Percentiles rank a stretch among this genome's conserved stretches.
Evolutionary conservation across 2,329 filamentous ascomycete genomes (phyloP).

Genomic region (Pseudonectria foliicola): DNA sequence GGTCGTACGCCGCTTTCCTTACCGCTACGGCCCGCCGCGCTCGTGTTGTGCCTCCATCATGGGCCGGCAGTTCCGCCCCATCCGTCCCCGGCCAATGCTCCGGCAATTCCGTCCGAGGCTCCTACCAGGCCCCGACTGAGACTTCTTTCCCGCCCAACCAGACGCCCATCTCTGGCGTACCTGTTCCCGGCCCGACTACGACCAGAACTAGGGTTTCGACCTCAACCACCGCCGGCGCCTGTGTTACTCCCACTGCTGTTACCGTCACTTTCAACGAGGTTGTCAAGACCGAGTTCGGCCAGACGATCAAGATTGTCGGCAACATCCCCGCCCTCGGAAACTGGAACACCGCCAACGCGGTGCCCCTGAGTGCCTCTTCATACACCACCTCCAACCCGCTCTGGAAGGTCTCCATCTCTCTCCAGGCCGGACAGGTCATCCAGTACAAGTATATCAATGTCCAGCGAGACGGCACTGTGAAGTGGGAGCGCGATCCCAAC

Average conservation of each 20-base stretch:
- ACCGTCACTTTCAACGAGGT: conserved; percentile 56
- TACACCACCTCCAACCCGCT: conserved; percentile 55
- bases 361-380: conserved; percentile 48
- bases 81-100: conserved; percentile 43
- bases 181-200: conserved; percentile 21
- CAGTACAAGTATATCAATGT: conserved; percentile 65
- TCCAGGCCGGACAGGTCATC: conserved; percentile 49
- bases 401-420: conserved; percentile 51
- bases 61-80: conserved; percentile 41
- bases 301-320: conserved; percentile 60
- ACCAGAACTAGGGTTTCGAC: conserved; percentile 19
- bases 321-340: conserved; percentile 50
- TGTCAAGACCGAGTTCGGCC: conserved; percentile 50
- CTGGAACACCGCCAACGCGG: conserved; percentile 50
- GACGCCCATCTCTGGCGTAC: conserved; percentile 32
- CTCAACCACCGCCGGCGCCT: conserved; percentile 26
- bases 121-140: conserved; percentile 43
- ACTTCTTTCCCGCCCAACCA: conserved; percentile 43
- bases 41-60: conserved; percentile 48
- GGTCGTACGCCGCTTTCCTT: conserved; percentile 66
- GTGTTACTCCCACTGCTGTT: conserved; percentile 37
- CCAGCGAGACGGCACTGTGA: conserved; percentile 43
- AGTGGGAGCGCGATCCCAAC: conserved; percentile 59
- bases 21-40: conserved; percentile 53
- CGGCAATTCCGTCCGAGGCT: conserved; percentile 38